phyloP scores from a whole-genome alignment of 2,329 filamentous ascomycete species.

The Botryotinia narcissicola region DNA sequence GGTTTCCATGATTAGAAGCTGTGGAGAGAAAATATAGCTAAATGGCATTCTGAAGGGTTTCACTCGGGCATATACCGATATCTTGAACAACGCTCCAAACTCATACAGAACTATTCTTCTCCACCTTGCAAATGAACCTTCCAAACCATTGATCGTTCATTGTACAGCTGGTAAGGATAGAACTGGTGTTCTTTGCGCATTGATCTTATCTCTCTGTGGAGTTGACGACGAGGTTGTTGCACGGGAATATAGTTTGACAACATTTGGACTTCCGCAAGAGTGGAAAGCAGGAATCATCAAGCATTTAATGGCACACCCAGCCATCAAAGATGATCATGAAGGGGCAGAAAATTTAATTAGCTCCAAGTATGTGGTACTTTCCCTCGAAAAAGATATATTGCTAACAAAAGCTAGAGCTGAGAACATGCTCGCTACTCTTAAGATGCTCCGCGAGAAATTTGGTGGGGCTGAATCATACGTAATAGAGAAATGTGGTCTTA shows the following conservation, averaged over 20 bases:
- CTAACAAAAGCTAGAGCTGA: slow-evolving; percentile 40
- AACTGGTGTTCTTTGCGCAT: slow-evolving; percentile 66
- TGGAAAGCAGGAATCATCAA: slow-evolving; percentile 52
- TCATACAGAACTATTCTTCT: slow-evolving; percentile 54
- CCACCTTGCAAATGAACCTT: slow-evolving; percentile 39
- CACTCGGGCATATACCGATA: slow-evolving; percentile 60
- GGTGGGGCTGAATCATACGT: slow-evolving; percentile 65
- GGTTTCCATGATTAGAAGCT: background rate
- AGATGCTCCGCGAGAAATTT: slow-evolving; percentile 57
- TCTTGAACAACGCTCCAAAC: slow-evolving; percentile 52
- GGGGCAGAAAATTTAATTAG: slow-evolving; percentile 46
- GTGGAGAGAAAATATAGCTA: background rate
- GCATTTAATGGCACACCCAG: slow-evolving; percentile 50
- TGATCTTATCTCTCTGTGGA: slow-evolving; percentile 63
- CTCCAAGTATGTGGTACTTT: slow-evolving; percentile 36
- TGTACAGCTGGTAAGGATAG: slow-evolving; percentile 78
- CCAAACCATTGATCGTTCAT: slow-evolving; percentile 61
- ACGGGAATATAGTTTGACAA: slow-evolving; percentile 66
- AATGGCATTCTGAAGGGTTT: slow-evolving; percentile 50
- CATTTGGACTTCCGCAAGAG: slow-evolving; percentile 53
- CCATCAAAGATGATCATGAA: slow-evolving; percentile 42
- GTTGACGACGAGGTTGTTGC: slow-evolving; percentile 59
- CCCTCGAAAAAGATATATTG: background rate
- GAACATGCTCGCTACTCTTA: slow-evolving; percentile 51
- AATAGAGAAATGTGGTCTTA: slow-evolving; percentile 55